A percentile compares a stretch with the other conserved stretches of the same genome.
Conservation (phyloP, 1,139 yeast genomes). For the Taiozyma sp. region DNA sequence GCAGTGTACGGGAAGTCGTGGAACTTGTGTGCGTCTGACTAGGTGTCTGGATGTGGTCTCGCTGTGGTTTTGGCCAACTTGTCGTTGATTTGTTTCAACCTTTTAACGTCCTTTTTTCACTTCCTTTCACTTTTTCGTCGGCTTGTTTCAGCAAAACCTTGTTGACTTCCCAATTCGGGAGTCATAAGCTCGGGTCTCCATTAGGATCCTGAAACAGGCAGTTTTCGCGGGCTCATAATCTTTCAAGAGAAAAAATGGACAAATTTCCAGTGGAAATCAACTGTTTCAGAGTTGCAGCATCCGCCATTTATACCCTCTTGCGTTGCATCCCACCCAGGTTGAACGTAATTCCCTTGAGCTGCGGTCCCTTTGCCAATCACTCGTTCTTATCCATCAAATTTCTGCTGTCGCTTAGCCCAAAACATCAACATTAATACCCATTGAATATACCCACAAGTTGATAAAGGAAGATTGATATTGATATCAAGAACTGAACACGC, state of each 20-base stretch:
- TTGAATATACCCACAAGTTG: no score
- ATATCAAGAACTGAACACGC: no score
- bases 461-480: no score
- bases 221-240: background rate
- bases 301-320: no score
- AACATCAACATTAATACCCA: no score
- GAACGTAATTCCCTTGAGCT: no score
- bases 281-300: no score
- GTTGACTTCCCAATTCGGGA: conserved; percentile 10
- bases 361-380: no score
- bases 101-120: background rate
- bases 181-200: no score
- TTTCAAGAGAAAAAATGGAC: background rate
- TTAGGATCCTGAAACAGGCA: background rate
- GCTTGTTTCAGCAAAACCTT: background rate
- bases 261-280: background rate
- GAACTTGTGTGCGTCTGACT: background rate
- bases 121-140: background rate
- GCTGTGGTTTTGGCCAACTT: background rate
- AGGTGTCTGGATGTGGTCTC: background rate
- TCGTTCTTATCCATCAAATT: no score
- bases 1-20: background rate
- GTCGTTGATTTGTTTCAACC: background rate
- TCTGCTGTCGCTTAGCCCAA: no score
- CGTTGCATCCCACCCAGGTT: no score